phyloP scores from a whole-genome alignment of 345 rosid species.

The Carallia brachiata region DNA sequence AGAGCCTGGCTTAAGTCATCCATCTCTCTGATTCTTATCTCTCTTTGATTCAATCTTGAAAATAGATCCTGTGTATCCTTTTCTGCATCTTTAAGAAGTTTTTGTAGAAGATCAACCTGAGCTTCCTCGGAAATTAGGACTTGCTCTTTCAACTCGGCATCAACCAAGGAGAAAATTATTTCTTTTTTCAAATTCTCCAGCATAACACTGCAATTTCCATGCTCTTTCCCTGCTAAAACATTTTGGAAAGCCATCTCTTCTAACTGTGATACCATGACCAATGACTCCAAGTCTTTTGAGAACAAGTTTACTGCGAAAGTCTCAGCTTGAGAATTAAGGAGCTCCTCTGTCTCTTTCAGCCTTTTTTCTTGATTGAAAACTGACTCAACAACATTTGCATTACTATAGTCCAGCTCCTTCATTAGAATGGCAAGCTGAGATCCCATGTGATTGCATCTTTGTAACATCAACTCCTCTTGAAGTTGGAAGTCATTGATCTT shows the following conservation, averaged over 20 bases:
- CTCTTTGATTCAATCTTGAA: conserved; percentile 33
- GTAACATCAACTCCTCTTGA: conserved; percentile 89
- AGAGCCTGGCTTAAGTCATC: conserved; percentile 35
- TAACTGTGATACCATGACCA: conserved; percentile 51
- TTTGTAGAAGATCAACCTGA: conserved; percentile 35
- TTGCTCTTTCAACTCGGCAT: conserved; percentile 48
- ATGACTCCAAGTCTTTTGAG: conserved; percentile 70
- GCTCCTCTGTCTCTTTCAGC: conserved; percentile 45
- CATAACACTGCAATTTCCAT: conserved; percentile 27
- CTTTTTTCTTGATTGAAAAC: conserved; percentile 52
- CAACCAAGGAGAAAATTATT: conserved; percentile 44
- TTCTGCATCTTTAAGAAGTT: conserved; percentile 38
- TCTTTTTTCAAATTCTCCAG: conserved; percentile 52
- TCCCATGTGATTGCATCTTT: conserved; percentile 76
- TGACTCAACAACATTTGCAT: conserved; percentile 43
- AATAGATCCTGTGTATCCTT: conserved; percentile 32
- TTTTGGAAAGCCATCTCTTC: conserved; percentile 44
- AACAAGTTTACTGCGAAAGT: conserved; percentile 37
- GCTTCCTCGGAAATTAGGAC: conserved; percentile 35
- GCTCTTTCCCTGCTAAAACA: conserved; percentile 34
- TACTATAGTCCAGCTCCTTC: conserved; percentile 70
- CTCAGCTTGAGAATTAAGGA: conserved; percentile 55
- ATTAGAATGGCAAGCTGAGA: conserved; percentile 71
- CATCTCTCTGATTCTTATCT: conserved; percentile 32
- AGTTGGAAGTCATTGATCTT: conserved; percentile 60